A percentile compares a stretch with the other conserved stretches of the same genome.
These are phyloP conservation scores for Lophium mytilinum DNA, from an alignment of 495 filamentous ascomycete genomes.

Conservation along the genomic window DNA sequence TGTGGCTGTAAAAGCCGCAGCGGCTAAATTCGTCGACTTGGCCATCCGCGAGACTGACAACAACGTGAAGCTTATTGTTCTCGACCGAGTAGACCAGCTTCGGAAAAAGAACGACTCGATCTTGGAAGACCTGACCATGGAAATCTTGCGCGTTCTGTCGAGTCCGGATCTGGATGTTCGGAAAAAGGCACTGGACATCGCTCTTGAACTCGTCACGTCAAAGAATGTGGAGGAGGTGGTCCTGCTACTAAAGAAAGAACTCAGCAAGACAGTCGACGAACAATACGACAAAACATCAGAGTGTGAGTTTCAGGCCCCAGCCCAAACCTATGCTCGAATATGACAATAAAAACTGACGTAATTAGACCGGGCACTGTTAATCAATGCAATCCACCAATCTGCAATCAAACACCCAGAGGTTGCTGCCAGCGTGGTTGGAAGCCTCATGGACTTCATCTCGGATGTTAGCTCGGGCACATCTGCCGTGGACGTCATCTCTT, in stretches of 20 bases:
- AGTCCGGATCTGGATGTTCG: conserved; percentile 96
- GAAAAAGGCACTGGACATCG: conserved; percentile 82
- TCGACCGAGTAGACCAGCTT: conserved; percentile 89
- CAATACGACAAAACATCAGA: conserved; percentile 77
- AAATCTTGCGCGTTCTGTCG: conserved; percentile 90
- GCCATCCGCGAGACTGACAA: conserved; percentile 96
- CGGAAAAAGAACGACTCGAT: conserved; percentile 88
- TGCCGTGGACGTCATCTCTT: conserved; percentile 94
- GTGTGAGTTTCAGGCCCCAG: no score
- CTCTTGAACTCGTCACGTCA: conserved; percentile 95
- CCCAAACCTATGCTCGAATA: no score
- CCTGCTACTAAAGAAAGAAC: conserved; percentile 91
- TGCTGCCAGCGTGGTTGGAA: conserved; percentile 88
- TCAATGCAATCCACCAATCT: conserved; percentile 95
- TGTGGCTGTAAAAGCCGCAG: conserved; percentile 94
- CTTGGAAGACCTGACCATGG: conserved; percentile 95
- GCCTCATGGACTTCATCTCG: conserved; percentile 99
- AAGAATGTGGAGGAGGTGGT: conserved; percentile 99
- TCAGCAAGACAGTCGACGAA: conserved; percentile 95
- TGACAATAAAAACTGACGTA: no score
- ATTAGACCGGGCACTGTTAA: conserved; percentile 78
- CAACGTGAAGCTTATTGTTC: conserved; percentile 96
- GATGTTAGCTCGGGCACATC: conserved; percentile 98
- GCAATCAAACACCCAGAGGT: conserved; percentile 99
- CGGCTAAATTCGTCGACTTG: conserved; percentile 91